Percentiles rank a stretch among this genome's conserved stretches.
These are phyloP conservation scores for Mesembryanthemum crystallinum DNA, from an alignment of 148 eudicot species.

Conservation along the genomic window DNA sequence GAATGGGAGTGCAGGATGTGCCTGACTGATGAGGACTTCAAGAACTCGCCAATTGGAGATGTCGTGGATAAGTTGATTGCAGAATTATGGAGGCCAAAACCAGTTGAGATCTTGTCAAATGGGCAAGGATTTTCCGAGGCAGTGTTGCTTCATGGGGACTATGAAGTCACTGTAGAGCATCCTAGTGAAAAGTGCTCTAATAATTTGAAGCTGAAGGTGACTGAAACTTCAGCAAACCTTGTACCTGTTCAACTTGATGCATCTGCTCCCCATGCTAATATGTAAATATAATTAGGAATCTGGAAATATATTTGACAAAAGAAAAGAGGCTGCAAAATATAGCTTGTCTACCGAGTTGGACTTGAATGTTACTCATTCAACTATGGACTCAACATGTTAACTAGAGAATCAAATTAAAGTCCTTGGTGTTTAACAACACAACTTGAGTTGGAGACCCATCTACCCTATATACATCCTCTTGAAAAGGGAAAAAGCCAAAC, in stretches of 20 bases:
- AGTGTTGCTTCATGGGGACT: slow-evolving; percentile 44
- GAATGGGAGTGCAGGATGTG: slow-evolving; percentile 51
- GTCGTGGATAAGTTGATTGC: slow-evolving; percentile 50
- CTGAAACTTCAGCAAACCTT: slow-evolving; percentile 16
- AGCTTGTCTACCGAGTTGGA: too few relatives aligned
- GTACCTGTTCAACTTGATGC: slow-evolving; percentile 19
- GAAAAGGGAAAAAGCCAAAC: too few relatives aligned
- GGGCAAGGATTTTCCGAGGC: slow-evolving; percentile 34
- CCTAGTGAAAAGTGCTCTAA: slow-evolving; percentile 24
- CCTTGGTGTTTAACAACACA: too few relatives aligned
- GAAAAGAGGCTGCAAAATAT: too few relatives aligned
- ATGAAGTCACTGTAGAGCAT: slow-evolving; percentile 34
- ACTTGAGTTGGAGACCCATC: too few relatives aligned
- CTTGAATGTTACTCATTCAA: too few relatives aligned
- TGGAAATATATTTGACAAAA: background rate
- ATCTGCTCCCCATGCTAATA: slow-evolving; percentile 21
- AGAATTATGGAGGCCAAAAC: slow-evolving; percentile 35
- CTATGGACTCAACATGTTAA: too few relatives aligned
- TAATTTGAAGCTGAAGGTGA: slow-evolving; percentile 32
- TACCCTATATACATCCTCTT: too few relatives aligned
- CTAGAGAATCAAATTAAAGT: too few relatives aligned
- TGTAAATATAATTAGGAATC: background rate
- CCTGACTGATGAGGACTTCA: slow-evolving; percentile 44
- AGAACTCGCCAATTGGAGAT: slow-evolving; percentile 53
- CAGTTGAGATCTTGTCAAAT: slow-evolving; percentile 27